Evolutionary conservation across 1,284 basidiomycete genomes (phyloP), one percentile per base, ranked within the genome.

Genomic region (Malassezia pachydermatis): DNA sequence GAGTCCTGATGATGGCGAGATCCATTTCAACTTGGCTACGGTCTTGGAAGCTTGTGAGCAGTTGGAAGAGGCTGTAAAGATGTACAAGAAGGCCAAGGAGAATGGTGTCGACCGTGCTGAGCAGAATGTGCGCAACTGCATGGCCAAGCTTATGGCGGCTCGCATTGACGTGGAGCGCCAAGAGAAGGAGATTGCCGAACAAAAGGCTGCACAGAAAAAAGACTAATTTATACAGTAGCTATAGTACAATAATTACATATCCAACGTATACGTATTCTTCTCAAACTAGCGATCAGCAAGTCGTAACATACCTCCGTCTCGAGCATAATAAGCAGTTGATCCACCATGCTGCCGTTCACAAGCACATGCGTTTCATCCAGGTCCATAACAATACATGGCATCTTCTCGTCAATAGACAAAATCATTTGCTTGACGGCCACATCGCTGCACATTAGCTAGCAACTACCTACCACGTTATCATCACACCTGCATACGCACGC

Each of bases 11-110:
- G 89, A 94, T 76, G 82, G 87, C 63, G 89, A 95, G 74, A 88
- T 92, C 68, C 84, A 86, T 25, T 94, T 89, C 78, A 94, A 90
- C 75, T 79, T 90, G 45, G 89, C 84, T 23, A 86, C 86, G 20
- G 86, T 89, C 60, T 77, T 89, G 47, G 86, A 89, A 80, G 86
- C 87, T 44, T 81, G 86, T 66, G 86, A 84, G 45, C 78, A 79
- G 54, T 76, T 89, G 23, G 85, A 87, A 66, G 84, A 86, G 70
- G 82, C 86, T 30, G 76, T 88, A 50, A 77, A 77, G 60, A 79
- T 86, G 67, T 89, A 89, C 75, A 81, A 84, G 72, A 79, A 79
- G 54, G 84, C 84, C 61, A 78, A 82, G 63, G 78, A 83, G 39
- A 78, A 77, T 58, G 86, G 86, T n/a, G 81, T 89, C 41, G 84